Percentiles rank a stretch among this genome's conserved stretches.
Conservation (phyloP, 352 stramenopile genomes). For the Pythium rhizo-oryzae region DNA sequence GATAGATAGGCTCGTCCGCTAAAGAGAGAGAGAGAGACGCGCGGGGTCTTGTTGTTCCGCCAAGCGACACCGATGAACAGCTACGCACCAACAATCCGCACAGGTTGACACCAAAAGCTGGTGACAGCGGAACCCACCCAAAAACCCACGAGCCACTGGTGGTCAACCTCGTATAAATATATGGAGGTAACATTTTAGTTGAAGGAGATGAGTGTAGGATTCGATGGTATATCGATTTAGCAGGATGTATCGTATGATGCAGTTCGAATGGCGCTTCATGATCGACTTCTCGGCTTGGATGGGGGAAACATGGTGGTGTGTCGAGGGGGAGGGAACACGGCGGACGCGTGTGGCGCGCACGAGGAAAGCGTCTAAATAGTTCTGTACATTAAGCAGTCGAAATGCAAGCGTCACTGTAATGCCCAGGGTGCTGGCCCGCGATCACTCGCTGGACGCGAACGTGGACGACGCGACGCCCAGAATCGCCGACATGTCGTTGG, state of each 20-base stretch:
- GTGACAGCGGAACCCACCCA: conserved; percentile 14
- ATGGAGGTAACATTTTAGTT: not conserved
- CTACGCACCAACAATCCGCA: conserved; percentile 29
- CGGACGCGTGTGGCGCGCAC: too few relatives aligned
- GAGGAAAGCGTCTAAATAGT: conserved; percentile 20
- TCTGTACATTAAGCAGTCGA: conserved; percentile 9
- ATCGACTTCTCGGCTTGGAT: not conserved
- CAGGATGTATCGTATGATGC: not conserved
- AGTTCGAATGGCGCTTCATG: conserved; percentile 20
- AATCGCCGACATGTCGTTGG: conserved; percentile 85
- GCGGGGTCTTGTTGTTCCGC: conserved; percentile 1
- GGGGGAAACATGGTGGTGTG: not conserved
- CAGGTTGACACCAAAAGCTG: not conserved
- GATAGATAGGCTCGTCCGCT: not conserved
- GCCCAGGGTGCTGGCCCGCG: too few relatives aligned
- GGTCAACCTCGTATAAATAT: conserved; percentile 20
- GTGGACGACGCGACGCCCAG: conserved; percentile 69
- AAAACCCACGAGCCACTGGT: conserved; percentile 28
- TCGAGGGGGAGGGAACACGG: not conserved
- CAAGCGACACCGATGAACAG: conserved; percentile 25
- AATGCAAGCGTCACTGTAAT: not conserved
- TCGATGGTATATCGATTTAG: not conserved
- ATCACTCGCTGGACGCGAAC: conserved; percentile 15
- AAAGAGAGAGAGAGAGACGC: conserved; percentile 9
- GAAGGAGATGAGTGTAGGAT: not conserved